Evolutionary conservation across 1,284 basidiomycete species (phyloP).

Genomic region (Phylloporus sp.): DNA sequence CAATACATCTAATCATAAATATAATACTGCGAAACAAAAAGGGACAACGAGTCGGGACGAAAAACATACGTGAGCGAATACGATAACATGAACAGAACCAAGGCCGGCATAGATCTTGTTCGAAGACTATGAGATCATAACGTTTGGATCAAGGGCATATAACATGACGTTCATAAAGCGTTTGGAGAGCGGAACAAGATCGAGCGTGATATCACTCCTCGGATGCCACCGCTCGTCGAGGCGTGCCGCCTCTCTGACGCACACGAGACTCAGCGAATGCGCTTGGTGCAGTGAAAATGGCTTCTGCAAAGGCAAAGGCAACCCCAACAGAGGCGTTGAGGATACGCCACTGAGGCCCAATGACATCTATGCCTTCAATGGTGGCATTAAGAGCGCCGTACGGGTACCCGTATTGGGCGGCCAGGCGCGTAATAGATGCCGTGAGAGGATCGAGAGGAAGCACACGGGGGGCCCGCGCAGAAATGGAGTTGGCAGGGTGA

Average conservation of each 20-base stretch:
- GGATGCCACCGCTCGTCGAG: conserved; percentile 24
- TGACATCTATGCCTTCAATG: conserved; percentile 46
- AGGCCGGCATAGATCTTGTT: conserved; percentile 9
- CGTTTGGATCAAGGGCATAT: background rate
- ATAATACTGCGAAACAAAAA: conserved; percentile 3
- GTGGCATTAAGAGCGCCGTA: conserved; percentile 36
- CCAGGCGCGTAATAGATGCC: conserved; percentile 61
- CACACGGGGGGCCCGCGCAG: conserved; percentile 26
- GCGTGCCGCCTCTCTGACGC: conserved; percentile 28
- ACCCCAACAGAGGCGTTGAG: conserved; percentile 54
- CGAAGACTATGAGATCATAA: background rate
- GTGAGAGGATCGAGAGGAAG: conserved; percentile 59
- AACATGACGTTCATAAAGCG: background rate
- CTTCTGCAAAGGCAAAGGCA: conserved; percentile 67
- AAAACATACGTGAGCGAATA: conserved; percentile 22
- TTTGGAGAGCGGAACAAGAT: background rate
- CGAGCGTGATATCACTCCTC: conserved; percentile 21
- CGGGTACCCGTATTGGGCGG: conserved; percentile 58
- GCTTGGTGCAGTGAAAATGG: conserved; percentile 42
- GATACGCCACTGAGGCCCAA: conserved; percentile 56
- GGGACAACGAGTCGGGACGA: background rate
- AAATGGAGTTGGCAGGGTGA: conserved; percentile 42
- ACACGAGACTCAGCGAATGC: conserved; percentile 36
- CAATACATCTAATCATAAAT: conserved; percentile 24
- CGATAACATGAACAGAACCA: conserved; percentile 20